These are phyloP conservation scores for Murraya paniculata DNA, from an alignment of 345 rosid species.

Conservation along the genomic window DNA sequence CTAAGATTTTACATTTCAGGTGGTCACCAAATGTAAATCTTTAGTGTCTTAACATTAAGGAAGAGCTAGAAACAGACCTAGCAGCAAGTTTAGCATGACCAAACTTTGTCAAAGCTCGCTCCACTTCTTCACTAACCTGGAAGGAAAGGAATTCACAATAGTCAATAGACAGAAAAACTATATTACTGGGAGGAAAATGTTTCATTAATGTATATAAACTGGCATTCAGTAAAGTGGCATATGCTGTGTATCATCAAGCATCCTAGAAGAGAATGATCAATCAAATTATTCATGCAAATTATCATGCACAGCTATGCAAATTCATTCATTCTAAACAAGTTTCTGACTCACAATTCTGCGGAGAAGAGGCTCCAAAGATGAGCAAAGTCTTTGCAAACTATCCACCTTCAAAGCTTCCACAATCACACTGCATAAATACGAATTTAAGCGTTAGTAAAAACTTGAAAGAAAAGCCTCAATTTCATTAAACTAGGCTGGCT, in stretches of 20 bases:
- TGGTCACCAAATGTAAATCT: background rate
- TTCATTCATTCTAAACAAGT: conserved; percentile 1
- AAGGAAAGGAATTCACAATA: conserved; percentile 9
- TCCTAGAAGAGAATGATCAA: background rate
- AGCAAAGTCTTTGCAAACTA: conserved; percentile 84
- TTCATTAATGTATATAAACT: too few relatives aligned
- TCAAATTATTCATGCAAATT: background rate
- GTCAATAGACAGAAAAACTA: background rate
- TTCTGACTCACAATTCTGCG: conserved; percentile 75
- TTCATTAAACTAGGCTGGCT: background rate
- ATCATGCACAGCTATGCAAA: background rate
- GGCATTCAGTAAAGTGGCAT: background rate
- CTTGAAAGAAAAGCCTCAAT: conserved; percentile 2
- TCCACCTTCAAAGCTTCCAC: conserved; percentile 97
- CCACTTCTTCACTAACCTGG: conserved; percentile 96
- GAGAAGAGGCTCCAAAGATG: conserved; percentile 91
- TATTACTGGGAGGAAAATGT: too few relatives aligned
- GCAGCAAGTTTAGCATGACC: conserved; percentile 49
- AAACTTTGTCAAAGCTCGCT: conserved; percentile 75
- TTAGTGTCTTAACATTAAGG: background rate
- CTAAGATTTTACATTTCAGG: background rate
- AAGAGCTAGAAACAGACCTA: conserved; percentile 38
- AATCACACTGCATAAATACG: conserved; percentile 59
- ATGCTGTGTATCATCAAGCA: background rate
- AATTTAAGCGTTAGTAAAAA: conserved; percentile 10